A percentile compares a stretch with the other conserved stretches of the same genome.
Evolutionary conservation across 768 basidiomycete genomes (phyloP).

Genomic region (Multifurca ochricompacta): DNA sequence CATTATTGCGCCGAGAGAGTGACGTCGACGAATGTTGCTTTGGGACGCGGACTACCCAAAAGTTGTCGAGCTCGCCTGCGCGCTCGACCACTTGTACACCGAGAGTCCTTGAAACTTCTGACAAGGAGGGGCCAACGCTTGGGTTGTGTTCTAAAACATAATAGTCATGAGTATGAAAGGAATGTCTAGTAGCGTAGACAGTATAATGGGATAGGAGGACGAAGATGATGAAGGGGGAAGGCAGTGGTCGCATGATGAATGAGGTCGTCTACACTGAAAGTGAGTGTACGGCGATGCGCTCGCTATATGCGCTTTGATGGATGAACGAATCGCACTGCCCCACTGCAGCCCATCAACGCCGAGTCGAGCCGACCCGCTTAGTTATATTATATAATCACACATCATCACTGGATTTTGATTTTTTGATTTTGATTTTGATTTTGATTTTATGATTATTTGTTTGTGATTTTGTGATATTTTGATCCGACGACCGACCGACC

Average conservation of each 20-base stretch:
- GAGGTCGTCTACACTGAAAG: no score
- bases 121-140: slow-evolving; percentile 42
- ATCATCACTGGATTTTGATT: background rate
- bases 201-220: slow-evolving; percentile 26
- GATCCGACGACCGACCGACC: no score
- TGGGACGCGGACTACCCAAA: slow-evolving; percentile 72
- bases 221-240: slow-evolving; percentile 27
- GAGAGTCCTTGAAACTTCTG: slow-evolving; percentile 50
- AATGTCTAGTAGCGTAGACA: slow-evolving; percentile 35
- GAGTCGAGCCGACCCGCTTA: no score
- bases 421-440: no score
- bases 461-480: no score
- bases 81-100: slow-evolving; percentile 84
- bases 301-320: no score
- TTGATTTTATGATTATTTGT: no score
- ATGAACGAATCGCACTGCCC: no score
- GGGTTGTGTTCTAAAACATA: slow-evolving; percentile 71
- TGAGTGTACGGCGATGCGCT: no score
- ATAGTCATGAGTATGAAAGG: slow-evolving; percentile 66
- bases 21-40: slow-evolving; percentile 28
- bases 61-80: slow-evolving; percentile 70
- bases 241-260: slow-evolving; percentile 19
- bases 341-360: no score
- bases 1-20: slow-evolving; percentile 28
- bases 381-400: slow-evolving; percentile 10